These are phyloP conservation scores for Purpureocillium takamizusanense DNA, from an alignment of 2,329 filamentous ascomycete species.

Conservation along the genomic window DNA sequence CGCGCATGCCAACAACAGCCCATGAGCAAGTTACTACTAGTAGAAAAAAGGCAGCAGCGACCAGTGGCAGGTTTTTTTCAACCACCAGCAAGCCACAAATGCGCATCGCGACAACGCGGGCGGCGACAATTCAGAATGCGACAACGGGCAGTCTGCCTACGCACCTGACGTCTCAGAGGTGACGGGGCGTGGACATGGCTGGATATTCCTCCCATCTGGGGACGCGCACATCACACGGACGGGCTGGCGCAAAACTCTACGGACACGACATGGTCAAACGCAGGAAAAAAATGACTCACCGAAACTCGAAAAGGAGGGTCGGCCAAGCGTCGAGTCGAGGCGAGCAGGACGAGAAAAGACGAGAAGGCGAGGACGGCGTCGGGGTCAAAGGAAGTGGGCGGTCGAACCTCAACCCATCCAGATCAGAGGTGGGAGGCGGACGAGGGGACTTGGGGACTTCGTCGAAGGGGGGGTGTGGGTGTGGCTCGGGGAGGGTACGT, in stretches of 20 bases:
- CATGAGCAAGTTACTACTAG: conserved; percentile 6
- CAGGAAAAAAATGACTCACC: conserved; percentile 20
- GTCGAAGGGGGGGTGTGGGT: no score
- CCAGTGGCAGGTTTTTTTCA: conserved; percentile 6
- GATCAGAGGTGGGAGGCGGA: conserved; percentile 20
- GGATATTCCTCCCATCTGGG: conserved; percentile 8
- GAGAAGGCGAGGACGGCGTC: conserved; percentile 7
- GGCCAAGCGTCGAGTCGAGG: conserved; percentile 11
- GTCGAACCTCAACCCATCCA: conserved; percentile 12
- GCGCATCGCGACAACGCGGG: conserved; percentile 3
- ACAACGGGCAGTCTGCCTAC: conserved; percentile 15
- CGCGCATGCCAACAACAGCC: conserved; percentile 2
- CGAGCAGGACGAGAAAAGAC: conserved; percentile 15
- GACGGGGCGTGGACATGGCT: neutral
- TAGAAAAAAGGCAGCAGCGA: conserved; percentile 8
- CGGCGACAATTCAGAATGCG: conserved; percentile 21
- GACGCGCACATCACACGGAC: conserved; percentile 1
- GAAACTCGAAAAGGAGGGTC: conserved; percentile 18
- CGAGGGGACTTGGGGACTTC: neutral
- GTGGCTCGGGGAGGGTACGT: no score
- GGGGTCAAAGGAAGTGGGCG: conserved; percentile 8
- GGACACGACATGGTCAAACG: conserved; percentile 8
- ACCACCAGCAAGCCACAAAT: neutral
- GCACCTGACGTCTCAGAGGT: conserved; percentile 4
- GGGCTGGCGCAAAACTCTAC: conserved; percentile 13